Evolutionary conservation across 331 rosid genomes (phyloP).

Genomic region (Rosa hybrid): DNA sequence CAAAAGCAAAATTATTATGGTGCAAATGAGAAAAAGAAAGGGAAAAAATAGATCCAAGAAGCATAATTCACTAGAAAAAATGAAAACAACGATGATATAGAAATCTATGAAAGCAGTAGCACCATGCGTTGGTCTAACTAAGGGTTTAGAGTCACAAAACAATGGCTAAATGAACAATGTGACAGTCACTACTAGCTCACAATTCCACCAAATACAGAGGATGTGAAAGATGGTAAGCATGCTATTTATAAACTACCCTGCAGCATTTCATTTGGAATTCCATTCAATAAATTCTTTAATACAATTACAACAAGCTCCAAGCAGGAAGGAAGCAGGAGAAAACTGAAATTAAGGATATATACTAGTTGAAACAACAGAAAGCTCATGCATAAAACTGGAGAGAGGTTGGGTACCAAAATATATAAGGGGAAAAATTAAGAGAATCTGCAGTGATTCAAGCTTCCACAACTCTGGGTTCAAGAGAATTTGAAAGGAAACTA

Average conservation of each 20-base stretch:
- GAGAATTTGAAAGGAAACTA: conserved; percentile 2
- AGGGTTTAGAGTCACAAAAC: neutral
- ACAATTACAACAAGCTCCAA: conserved; percentile 10
- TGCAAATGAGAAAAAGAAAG: neutral
- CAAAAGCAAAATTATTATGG: conserved; percentile 21
- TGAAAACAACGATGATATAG: conserved; percentile 10
- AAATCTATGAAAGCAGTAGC: neutral
- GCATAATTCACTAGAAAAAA: conserved; percentile 10
- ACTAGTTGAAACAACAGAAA: neutral
- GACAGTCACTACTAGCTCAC: neutral
- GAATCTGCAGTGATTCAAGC: neutral
- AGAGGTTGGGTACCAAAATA: conserved; percentile 1
- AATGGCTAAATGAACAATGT: neutral
- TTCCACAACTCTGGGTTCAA: neutral
- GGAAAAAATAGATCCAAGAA: neutral
- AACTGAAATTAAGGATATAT: neutral
- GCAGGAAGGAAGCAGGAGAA: neutral
- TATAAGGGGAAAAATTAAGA: neutral
- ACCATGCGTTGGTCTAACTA: neutral
- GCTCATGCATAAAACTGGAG: neutral
- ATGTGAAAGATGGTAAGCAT: neutral
- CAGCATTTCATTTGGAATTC: neutral
- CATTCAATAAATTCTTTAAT: neutral
- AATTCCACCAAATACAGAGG: neutral
- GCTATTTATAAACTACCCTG: neutral